Evolutionary conservation across 2,329 filamentous ascomycete species (phyloP).

Genomic region (Mycocentrospora acerina): DNA sequence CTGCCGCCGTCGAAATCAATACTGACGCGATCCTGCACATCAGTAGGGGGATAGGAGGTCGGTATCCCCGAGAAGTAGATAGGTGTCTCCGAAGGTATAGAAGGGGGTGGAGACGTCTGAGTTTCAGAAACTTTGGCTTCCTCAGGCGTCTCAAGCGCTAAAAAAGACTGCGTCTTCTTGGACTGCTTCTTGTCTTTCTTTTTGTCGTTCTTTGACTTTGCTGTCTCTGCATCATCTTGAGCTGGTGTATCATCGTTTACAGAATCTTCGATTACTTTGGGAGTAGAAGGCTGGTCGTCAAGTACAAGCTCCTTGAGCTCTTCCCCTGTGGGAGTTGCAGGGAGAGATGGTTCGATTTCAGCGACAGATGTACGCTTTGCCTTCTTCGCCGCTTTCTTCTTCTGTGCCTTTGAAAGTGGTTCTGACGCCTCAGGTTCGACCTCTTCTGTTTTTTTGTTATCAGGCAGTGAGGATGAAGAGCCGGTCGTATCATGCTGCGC

Average conservation of each 20-base stretch:
- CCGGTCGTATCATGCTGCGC: neutral
- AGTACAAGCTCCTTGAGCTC: conserved; percentile 3
- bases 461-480: neutral
- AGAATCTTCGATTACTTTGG: neutral
- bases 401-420: conserved; percentile 27
- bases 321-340: conserved; percentile 11
- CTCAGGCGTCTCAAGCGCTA: conserved; percentile 36
- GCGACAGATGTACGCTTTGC: conserved; percentile 22
- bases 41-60: conserved; percentile 25
- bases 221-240: conserved; percentile 2
- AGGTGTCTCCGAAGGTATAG: conserved; percentile 32
- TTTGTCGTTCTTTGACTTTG: conserved; percentile 16
- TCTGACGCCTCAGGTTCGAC: conserved; percentile 12
- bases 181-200: conserved; percentile 23
- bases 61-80: conserved; percentile 32
- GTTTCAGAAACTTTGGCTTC: conserved; percentile 34
- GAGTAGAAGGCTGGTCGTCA: conserved; percentile 2
- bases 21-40: no score
- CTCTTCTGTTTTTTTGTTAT: conserved; percentile 1
- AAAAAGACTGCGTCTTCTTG: conserved; percentile 28
- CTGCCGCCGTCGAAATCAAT: no score
- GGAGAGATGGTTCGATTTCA: conserved; percentile 12
- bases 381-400: conserved; percentile 32
- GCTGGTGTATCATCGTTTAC: conserved; percentile 2
- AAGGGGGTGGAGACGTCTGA: conserved; percentile 31